Evolutionary conservation across 1,284 basidiomycete species (phyloP), one percentile per base, ranked within the genome.

Genomic region (Cystobasidium pallidum): DNA sequence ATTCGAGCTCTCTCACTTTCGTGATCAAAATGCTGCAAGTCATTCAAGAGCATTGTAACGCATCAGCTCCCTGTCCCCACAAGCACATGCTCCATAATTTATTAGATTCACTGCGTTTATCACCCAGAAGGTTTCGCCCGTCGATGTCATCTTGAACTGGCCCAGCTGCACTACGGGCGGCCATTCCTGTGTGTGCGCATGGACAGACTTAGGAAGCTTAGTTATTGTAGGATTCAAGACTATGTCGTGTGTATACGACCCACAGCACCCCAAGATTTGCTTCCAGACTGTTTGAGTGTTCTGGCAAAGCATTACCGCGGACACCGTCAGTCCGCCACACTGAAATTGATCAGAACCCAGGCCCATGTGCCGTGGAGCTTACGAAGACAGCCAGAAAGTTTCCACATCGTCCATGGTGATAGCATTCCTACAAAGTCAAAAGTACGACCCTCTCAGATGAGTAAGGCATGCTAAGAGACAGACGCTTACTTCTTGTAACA

Each of bases 371-470:
- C 13, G 30, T 54, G 26, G 13, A 3, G 39, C 58, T 41, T 45
- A 61, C 58, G 19, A 36, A n/a, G 76, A 77, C 28, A 78, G 74
- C 77, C 77, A 78, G 28, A 70, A 73, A 62, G 77, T n/a, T 21
- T 57, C 32, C 6, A 36, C 32, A 19, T 36, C 24, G 13, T 57
- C 32, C 6, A 57, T 10, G 1, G 11, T n/a, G n/a, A 57, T 21
- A n/a, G 30, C 36, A 6, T 57, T 36, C 8, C 54, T 34, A 57
- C 24, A 51, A 10, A 54, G 8, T 39, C 36, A 13, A 39, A 7
- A 13, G 36, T 7, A 7, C 36, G 13, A 13, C 7, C 13, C 13
- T 39, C 6, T 39, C 6, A 39, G 36, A 39, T 39, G 36, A 39
- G 13, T 13, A 39, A 6, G 36, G 13, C 13, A 39, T 39, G 36